These are phyloP conservation scores for Pseudonitzschia pungens DNA, from an alignment of 108 stramenopile genomes.

Conservation along the genomic window DNA sequence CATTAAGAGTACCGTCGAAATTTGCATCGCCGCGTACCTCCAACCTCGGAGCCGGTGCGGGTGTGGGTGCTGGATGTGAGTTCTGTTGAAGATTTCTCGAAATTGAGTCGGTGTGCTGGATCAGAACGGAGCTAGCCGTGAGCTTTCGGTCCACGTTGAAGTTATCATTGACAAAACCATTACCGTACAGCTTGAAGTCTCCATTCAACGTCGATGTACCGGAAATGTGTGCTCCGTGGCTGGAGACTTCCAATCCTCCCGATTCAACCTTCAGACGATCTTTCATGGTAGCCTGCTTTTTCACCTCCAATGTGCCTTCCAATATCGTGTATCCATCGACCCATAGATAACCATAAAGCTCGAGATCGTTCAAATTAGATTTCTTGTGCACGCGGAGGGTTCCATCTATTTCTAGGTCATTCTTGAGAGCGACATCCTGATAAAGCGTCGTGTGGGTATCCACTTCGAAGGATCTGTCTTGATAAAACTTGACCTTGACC, in stretches of 20 bases:
- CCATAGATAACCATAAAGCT: neutral
- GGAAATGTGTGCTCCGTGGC: neutral
- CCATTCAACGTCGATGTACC: neutral
- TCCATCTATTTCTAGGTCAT: neutral
- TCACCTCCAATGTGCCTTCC: neutral
- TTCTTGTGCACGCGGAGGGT: neutral
- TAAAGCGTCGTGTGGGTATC: neutral
- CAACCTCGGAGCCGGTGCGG: neutral
- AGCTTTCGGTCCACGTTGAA: neutral
- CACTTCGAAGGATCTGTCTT: neutral
- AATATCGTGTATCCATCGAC: conserved; percentile 4
- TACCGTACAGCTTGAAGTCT: neutral
- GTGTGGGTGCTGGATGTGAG: neutral
- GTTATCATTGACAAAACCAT: neutral
- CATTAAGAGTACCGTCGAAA: neutral
- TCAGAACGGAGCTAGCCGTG: neutral
- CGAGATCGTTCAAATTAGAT: neutral
- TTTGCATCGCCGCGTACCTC: neutral
- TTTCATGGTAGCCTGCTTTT: neutral
- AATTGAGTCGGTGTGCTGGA: neutral
- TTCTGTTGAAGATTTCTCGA: neutral
- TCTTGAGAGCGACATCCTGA: neutral
- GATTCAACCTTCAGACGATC: neutral
- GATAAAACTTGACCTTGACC: neutral
- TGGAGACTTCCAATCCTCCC: neutral